These are phyloP conservation scores for Penicillium argentinense DNA, from an alignment of 495 filamentous ascomycete species.

Conservation along the genomic window DNA sequence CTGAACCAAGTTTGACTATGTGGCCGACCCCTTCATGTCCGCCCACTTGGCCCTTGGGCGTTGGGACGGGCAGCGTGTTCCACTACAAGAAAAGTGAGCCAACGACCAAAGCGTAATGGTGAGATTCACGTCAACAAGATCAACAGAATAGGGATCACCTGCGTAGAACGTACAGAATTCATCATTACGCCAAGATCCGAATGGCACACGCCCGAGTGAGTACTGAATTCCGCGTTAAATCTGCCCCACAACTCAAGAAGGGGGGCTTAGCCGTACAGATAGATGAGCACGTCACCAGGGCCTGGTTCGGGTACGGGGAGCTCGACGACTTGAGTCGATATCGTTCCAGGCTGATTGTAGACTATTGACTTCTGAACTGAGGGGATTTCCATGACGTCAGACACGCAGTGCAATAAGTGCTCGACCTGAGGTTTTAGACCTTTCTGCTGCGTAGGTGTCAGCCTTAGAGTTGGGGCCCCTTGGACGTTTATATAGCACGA, in stretches of 20 bases:
- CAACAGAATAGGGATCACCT: too few species aligned
- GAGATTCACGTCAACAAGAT: too few species aligned
- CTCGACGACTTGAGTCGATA: constrained; percentile 67
- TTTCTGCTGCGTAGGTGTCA: too few species aligned
- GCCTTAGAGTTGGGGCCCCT: too few species aligned
- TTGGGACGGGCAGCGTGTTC: constrained; percentile 58
- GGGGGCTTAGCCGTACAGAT: constrained; percentile 45
- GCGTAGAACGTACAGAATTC: constrained; percentile 36
- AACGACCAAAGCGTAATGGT: too few species aligned
- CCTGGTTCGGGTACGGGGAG: constrained; percentile 67
- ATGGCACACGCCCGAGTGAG: constrained; percentile 71
- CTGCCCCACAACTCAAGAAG: too few species aligned
- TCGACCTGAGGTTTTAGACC: too few species aligned
- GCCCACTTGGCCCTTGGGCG: constrained; percentile 63
- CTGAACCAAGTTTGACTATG: constrained; percentile 59
- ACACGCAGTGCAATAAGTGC: too few species aligned
- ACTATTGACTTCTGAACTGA: constrained; percentile 65
- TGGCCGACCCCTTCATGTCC: constrained; percentile 65
- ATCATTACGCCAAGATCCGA: constrained; percentile 65
- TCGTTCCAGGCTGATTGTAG: constrained; percentile 67
- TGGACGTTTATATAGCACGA: too few species aligned
- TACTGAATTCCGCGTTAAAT: constrained; percentile 38
- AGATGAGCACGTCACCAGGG: constrained; percentile 63
- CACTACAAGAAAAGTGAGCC: constrained; percentile 48
- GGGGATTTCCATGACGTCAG: too few species aligned